phyloP scores from a whole-genome alignment of 495 filamentous ascomycete genomes.

The Penicillium desertorum region DNA sequence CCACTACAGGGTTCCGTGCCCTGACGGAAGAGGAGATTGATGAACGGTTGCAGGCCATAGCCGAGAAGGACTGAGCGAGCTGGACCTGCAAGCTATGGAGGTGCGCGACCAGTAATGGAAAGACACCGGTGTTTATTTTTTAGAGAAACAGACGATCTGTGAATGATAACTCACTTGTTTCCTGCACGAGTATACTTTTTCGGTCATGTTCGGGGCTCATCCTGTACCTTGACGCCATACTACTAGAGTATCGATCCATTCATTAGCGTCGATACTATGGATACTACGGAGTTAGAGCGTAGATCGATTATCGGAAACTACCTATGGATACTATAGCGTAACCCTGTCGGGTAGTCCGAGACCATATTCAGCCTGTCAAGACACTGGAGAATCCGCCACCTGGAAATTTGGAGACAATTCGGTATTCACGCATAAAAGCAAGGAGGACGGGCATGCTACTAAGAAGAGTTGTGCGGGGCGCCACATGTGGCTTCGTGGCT shows the following conservation, averaged over 20 bases:
- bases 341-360: not conserved
- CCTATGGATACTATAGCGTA: not conserved
- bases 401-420: not conserved
- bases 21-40: constrained; percentile 98
- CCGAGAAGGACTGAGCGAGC: constrained; percentile 83
- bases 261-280: not conserved
- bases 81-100: constrained; percentile 8
- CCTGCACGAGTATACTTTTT: constrained; percentile 25
- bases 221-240: not conserved
- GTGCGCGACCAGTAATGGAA: constrained; percentile 12
- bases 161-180: constrained; percentile 20
- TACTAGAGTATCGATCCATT: not conserved
- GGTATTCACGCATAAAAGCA: constrained; percentile 9
- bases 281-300: not conserved
- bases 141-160: constrained; percentile 22
- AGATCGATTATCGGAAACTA: not conserved
- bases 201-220: constrained; percentile 16
- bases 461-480: constrained; percentile 3
- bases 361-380: not conserved
- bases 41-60: constrained; percentile 93
- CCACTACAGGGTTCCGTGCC: constrained; percentile 74
- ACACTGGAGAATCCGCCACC: not conserved
- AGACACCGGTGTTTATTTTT: constrained; percentile 20
- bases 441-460: constrained; percentile 3
- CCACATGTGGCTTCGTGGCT: constrained; percentile 19